Base-by-base conservation (phyloP, 257 asterid genomes). In the Solanum paucissectum region DNA sequence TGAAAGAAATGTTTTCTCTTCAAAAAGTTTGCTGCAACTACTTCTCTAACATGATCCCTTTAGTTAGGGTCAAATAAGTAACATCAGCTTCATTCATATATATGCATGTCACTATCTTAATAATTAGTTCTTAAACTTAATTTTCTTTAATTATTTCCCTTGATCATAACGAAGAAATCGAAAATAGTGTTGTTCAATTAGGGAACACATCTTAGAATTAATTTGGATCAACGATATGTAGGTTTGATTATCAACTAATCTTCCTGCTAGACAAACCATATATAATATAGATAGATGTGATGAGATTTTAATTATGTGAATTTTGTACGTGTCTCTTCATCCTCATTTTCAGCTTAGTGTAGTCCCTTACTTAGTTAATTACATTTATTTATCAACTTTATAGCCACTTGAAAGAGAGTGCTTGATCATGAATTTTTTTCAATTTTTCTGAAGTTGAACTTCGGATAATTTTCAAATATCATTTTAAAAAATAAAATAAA, bases 11-110 rank as follows among this genome's bases (percentile, higher is more conserved):
- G 13, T 68, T 29, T 83, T 23, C 23, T 44, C 40, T 32, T 64
- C 83, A 58, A 94, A 85, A 88, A 88, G 95, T 93, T 94, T 93
- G 97, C 89, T 93, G 89, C 92, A 94, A 93, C 95, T 91, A 94
- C 94, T 94, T 91, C 92, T 90, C 92, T 90, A 88, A 90, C 93
- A 83, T 60, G 91, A 84, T 90, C 89, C 85, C 88, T 73, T 64
- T 38, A 49, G 6, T 42, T 68, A 46, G 86, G 84, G 92, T 92
- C 94, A 91, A 89, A 89, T 42, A 79, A 55, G 12, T 21, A 36
- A 60, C 75, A 36, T 55, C 21, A 83, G 23, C 37, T 16, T 52
- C 62, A 52, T 68, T 68, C 75, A 29, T 14, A 27, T 10, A 58
- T 20, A 58, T 9, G 5, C 9, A 49, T 60, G 21, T 66, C 76